phyloP scores from a whole-genome alignment of 192 early-diverging fungal species.

The Diversispora epigaea region DNA sequence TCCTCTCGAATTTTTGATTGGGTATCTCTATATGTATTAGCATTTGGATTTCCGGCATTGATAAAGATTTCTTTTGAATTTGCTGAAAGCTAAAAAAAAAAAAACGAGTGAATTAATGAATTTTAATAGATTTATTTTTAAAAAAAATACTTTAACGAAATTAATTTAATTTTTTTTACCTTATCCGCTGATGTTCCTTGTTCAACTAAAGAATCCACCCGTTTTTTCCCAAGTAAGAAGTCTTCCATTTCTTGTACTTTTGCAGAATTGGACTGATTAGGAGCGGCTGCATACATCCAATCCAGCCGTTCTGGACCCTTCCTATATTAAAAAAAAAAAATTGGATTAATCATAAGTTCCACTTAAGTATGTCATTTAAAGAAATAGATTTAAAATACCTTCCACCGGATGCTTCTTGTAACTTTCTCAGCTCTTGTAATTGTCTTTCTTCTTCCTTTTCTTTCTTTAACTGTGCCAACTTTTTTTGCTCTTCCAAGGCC shows the following conservation, averaged over 20 bases:
- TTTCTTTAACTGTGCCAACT: constrained; percentile 85
- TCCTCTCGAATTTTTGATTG: constrained; percentile 88
- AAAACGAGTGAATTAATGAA: background rate
- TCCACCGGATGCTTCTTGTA: constrained; percentile 70
- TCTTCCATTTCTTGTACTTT: constrained; percentile 75
- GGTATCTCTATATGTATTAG: constrained; percentile 78
- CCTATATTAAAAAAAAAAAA: constrained; percentile 35
- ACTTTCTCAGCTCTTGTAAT: constrained; percentile 75
- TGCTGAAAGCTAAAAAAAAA: constrained; percentile 26
- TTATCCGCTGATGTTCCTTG: constrained; percentile 41
- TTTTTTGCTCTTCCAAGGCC: constrained; percentile 81
- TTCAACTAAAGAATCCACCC: constrained; percentile 66
- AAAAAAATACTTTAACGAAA: background rate
- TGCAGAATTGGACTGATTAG: constrained; percentile 42
- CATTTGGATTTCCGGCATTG: constrained; percentile 60
- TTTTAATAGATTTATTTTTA: background rate
- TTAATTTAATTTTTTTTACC: constrained; percentile 20
- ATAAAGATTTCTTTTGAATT: constrained; percentile 39
- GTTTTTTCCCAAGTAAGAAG: constrained; percentile 86
- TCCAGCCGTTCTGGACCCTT: constrained; percentile 78
- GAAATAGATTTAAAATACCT: constrained; percentile 36
- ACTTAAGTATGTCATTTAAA: background rate
- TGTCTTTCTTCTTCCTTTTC: constrained; percentile 90
- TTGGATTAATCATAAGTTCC: background rate
- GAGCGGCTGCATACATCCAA: constrained; percentile 93